phyloP scores from a whole-genome alignment of 2,329 filamentous ascomycete genomes.

The Lachnellula subtilissima region DNA sequence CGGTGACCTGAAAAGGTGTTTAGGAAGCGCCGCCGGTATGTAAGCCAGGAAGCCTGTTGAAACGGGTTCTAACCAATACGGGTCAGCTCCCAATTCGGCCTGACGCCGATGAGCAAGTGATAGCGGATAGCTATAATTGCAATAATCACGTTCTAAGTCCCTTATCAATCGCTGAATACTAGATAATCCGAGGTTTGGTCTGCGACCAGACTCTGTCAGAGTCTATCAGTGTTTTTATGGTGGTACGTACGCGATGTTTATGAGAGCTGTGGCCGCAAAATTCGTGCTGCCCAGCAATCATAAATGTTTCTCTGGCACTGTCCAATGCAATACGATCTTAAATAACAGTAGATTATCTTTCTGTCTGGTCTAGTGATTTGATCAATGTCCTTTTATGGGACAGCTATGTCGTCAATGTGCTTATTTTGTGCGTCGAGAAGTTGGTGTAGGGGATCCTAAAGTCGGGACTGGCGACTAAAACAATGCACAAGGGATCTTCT shows the following conservation, averaged over 20 bases:
- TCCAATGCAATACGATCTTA: conserved; percentile 3
- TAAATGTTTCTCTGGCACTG: conserved; percentile 4
- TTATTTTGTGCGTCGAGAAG: not conserved
- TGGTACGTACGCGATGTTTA: not conserved
- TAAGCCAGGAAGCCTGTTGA: conserved; percentile 7
- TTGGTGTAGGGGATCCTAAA: not conserved
- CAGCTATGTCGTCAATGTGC: not conserved
- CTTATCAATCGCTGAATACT: not conserved
- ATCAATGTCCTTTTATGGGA: not conserved
- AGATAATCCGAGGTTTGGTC: not conserved
- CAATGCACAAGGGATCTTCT: not conserved
- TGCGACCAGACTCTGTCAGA: too few relatives aligned
- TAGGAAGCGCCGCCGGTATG: not conserved
- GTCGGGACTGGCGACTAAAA: not conserved
- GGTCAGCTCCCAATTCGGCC: conserved; percentile 15
- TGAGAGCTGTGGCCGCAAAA: not conserved
- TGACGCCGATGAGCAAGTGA: conserved; percentile 4
- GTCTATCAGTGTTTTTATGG: not conserved
- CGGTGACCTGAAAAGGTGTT: not conserved
- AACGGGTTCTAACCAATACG: conserved; percentile 13
- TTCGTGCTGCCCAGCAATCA: not conserved
- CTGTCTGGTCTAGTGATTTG: not conserved
- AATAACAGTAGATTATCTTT: conserved; percentile 1
- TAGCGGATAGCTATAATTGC: conserved; percentile 3
- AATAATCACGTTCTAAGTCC: not conserved